Evolutionary conservation across 306 rosid species (phyloP), one percentile per base, ranked within the genome.

Genomic region (Quercus cerris): DNA sequence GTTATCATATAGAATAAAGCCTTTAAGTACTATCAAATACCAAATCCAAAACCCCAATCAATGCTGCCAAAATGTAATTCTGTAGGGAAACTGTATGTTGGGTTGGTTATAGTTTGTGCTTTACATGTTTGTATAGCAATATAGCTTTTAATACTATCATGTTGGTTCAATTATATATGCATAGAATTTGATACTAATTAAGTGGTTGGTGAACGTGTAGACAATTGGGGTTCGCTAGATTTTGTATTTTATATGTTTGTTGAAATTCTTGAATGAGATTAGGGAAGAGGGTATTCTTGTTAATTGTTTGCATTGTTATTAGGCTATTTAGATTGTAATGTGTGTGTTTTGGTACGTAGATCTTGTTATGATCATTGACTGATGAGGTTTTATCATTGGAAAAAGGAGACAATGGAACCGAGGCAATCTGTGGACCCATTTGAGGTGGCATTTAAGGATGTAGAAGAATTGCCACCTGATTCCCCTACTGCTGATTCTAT

Each of bases 401-500:
- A 31, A 31, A 64, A 64, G 46, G 20, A 30, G 46, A 64, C 44
- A 13, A 59, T 23, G 15, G 41, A 38, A 18, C n/a, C 19, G 0
- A 18, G 18, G 20, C 31, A 7, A 30, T 64, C 70, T 0, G 31
- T 64, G 70, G 70, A 64, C 46, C 70, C 46, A 14, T 64, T 64
- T 64, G 70, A 64, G 33, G 70, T 30, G 46, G 70, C 70, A 30
- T 64, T 64, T 64, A 41, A 64, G 44, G 70, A 64, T 31, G 70
- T 17, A 5, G 46, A 64, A 28, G 70, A 30, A 28, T 7, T 30
- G 41, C 38, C 12, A 6, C 70, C 70, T 6, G 70, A 64, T 64
- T 64, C 70, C 35, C 23, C 70, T 41, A 6, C 70, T 30, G 12
- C 22, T 30, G 22, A 15, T 30, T 19, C 44, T 64, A 4, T 30